phyloP scores from a whole-genome alignment of 208 protist species.

The Crithidia sp. region DNA sequence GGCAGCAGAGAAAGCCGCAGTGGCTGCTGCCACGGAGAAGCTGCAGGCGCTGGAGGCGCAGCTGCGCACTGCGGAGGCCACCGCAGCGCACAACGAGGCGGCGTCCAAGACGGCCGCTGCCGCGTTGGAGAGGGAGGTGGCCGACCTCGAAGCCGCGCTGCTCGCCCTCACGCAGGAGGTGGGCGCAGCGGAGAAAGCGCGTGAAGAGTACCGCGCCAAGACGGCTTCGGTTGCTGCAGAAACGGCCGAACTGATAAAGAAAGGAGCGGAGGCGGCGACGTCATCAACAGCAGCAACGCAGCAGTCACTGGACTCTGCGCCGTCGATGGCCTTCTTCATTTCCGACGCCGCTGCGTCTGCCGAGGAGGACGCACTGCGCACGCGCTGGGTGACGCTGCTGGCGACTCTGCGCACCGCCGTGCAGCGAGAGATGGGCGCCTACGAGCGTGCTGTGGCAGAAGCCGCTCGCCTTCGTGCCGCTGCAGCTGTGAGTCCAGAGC shows the following conservation, averaged over 20 bases:
- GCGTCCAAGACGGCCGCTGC: conserved; percentile 8
- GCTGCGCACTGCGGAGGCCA: neutral
- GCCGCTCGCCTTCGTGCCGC: no score
- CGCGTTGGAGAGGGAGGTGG: conserved; percentile 10
- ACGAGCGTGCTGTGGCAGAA: conserved; percentile 28
- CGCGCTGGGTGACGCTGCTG: conserved; percentile 30
- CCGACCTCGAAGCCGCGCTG: conserved; percentile 8
- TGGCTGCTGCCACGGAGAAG: conserved; percentile 4
- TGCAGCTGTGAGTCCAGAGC: neutral
- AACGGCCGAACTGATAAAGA: neutral
- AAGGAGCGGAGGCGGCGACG: neutral
- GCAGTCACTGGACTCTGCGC: neutral
- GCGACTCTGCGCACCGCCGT: conserved; percentile 24
- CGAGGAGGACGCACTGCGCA: conserved; percentile 30
- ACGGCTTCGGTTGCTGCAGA: neutral
- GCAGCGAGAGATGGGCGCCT: conserved; percentile 31
- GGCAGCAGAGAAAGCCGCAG: conserved; percentile 1
- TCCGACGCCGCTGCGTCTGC: conserved; percentile 21
- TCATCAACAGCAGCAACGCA: neutral
- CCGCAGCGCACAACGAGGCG: neutral
- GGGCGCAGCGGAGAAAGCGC: neutral
- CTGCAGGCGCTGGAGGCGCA: conserved; percentile 21
- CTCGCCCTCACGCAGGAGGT: neutral
- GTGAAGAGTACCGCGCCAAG: neutral
- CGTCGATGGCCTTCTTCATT: conserved; percentile 27